These are phyloP conservation scores for Clonostachys rosea DNA, from an alignment of 2,329 filamentous ascomycete species.

Conservation along the genomic window DNA sequence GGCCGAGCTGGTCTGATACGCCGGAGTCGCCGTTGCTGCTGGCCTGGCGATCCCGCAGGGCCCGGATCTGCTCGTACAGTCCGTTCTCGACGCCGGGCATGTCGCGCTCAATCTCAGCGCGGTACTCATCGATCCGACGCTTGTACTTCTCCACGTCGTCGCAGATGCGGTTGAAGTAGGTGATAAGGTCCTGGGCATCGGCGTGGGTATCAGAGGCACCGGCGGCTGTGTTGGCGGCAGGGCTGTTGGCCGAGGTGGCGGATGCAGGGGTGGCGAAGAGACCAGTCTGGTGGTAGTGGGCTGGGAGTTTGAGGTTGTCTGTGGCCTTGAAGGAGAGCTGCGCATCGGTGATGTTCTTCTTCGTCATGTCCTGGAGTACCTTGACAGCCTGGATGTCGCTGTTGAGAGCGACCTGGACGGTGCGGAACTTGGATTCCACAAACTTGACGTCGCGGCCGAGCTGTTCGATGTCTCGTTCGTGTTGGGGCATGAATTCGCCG, in stretches of 20 bases:
- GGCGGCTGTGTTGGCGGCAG: not conserved
- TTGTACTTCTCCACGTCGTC: conserved; percentile 37
- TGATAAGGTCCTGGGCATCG: conserved; percentile 35
- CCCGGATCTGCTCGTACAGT: conserved; percentile 35
- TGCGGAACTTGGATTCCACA: conserved; percentile 42
- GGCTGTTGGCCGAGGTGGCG: not conserved
- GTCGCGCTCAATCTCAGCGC: conserved; percentile 39
- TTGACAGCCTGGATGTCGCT: conserved; percentile 60
- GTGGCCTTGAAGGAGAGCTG: conserved; percentile 69
- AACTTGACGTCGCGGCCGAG: conserved; percentile 41
- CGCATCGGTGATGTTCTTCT: conserved; percentile 65
- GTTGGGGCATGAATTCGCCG: conserved; percentile 59
- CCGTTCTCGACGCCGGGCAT: conserved; percentile 43
- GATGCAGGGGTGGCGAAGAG: conserved; percentile 30
- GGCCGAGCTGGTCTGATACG: conserved; percentile 30
- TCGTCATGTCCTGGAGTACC: conserved; percentile 52
- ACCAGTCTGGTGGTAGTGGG: conserved; percentile 44
- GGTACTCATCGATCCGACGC: conserved; percentile 35
- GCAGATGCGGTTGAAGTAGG: conserved; percentile 37
- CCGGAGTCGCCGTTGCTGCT: conserved; percentile 11
- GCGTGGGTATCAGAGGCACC: conserved; percentile 25
- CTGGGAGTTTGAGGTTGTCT: conserved; percentile 69
- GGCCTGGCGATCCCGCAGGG: conserved; percentile 20
- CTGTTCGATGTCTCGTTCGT: conserved; percentile 42
- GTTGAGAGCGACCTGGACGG: conserved; percentile 37